These are phyloP conservation scores for Farysia itapuensis DNA, from an alignment of 1,284 basidiomycete genomes.

Conservation along the genomic window DNA sequence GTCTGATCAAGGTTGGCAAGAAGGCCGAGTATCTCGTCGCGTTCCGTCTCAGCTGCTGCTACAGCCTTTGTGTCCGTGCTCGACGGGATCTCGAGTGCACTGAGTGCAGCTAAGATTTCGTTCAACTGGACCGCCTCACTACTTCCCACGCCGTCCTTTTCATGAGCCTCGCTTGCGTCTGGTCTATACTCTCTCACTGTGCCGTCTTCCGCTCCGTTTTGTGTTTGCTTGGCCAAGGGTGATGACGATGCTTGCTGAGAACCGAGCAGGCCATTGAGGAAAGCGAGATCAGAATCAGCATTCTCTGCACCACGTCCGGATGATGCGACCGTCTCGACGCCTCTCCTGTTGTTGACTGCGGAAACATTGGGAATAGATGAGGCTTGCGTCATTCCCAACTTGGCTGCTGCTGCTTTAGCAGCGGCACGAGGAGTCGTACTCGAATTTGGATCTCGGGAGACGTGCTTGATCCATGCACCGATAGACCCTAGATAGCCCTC, in stretches of 20 bases:
- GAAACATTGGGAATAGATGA: constrained; percentile 2
- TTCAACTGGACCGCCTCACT: constrained; percentile 30
- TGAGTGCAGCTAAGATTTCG: constrained; percentile 30
- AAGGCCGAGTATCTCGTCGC: constrained; percentile 27
- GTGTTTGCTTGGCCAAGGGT: neutral
- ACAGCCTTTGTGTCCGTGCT: constrained; percentile 3
- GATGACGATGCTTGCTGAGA: constrained; percentile 3
- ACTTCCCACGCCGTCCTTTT: neutral
- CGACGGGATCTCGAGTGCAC: constrained; percentile 25
- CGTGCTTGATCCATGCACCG: constrained; percentile 58
- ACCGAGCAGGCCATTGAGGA: constrained; percentile 25
- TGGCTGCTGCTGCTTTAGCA: constrained; percentile 9
- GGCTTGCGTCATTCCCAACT: neutral
- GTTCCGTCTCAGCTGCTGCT: constrained; percentile 12
- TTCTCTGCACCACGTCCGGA: too few species aligned
- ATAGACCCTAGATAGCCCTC: constrained; percentile 89
- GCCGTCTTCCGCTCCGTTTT: constrained; percentile 1
- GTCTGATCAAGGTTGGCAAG: constrained; percentile 34
- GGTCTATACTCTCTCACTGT: neutral
- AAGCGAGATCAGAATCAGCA: constrained; percentile 21
- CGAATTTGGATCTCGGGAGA: constrained; percentile 28
- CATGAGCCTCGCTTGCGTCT: neutral
- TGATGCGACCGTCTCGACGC: too few species aligned
- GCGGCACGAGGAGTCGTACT: constrained; percentile 4
- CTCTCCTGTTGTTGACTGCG: neutral